Evolutionary conservation across 2,329 filamentous ascomycete genomes (phyloP).

Genomic region (Fusarium veterinarium): DNA sequence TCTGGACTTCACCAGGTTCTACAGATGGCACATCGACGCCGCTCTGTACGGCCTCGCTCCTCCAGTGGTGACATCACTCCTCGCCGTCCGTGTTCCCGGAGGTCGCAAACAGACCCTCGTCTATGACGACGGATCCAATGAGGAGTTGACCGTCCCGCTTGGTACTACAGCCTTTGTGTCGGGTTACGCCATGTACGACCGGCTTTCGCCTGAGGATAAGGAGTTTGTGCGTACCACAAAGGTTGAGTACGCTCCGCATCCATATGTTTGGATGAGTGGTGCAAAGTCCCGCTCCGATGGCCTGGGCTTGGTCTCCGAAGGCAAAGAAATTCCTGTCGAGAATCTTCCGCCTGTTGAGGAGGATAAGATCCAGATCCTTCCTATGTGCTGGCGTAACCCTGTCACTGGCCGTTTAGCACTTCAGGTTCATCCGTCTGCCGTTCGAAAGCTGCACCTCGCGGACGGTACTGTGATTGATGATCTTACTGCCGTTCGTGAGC

Average conservation of each 20-base stretch:
- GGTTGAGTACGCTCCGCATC: conserved; percentile 81
- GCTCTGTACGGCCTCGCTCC: conserved; percentile 81
- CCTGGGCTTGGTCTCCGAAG: conserved; percentile 76
- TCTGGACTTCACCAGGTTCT: conserved; percentile 68
- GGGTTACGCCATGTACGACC: conserved; percentile 76
- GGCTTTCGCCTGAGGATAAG: conserved; percentile 73
- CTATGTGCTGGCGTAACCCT: conserved; percentile 83
- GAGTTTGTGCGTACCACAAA: conserved; percentile 73
- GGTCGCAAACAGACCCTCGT: conserved; percentile 74
- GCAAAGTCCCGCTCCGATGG: conserved; percentile 75
- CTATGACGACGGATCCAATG: conserved; percentile 78
- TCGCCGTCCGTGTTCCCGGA: conserved; percentile 78
- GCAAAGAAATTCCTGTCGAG: conserved; percentile 67
- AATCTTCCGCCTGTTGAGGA: conserved; percentile 74
- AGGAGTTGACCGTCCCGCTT: conserved; percentile 74
- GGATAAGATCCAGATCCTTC: conserved; percentile 75
- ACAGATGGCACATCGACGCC: conserved; percentile 85
- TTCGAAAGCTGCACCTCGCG: conserved; percentile 74
- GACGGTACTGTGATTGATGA: conserved; percentile 78
- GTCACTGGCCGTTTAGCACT: conserved; percentile 75
- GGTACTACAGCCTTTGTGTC: conserved; percentile 82
- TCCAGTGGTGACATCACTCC: conserved; percentile 76
- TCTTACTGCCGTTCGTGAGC: conserved; percentile 72
- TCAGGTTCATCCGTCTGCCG: conserved; percentile 79
- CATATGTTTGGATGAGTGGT: conserved; percentile 83